These are phyloP conservation scores for Acacia acuminata DNA, from an alignment of 306 rosid genomes.

Conservation along the genomic window DNA sequence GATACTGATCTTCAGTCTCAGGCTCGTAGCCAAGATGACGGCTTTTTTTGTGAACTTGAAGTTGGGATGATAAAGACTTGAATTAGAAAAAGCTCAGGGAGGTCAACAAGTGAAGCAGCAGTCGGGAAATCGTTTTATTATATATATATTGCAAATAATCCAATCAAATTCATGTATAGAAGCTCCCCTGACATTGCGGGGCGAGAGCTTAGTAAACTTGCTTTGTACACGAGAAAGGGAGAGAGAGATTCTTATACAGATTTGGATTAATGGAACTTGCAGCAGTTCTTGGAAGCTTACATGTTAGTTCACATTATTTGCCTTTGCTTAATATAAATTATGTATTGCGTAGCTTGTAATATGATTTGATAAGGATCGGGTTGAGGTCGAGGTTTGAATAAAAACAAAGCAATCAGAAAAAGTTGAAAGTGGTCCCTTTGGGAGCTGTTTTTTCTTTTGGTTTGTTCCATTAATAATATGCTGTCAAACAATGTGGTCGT, in stretches of 20 bases:
- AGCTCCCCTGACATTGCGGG: slow-evolving; percentile 85
- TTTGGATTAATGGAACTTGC: slow-evolving; percentile 54
- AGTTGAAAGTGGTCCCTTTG: slow-evolving; percentile 25
- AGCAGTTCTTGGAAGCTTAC: slow-evolving; percentile 44
- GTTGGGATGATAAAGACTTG: slow-evolving; percentile 32
- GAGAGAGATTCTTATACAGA: slow-evolving; percentile 51
- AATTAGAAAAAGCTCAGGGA: slow-evolving; percentile 29
- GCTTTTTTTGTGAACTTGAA: slow-evolving; percentile 51
- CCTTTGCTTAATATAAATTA: not conserved
- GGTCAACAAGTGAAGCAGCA: slow-evolving; percentile 39
- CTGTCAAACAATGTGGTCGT: slow-evolving; percentile 18
- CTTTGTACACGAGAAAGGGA: slow-evolving; percentile 52
- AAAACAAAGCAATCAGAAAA: not conserved
- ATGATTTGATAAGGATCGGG: not conserved
- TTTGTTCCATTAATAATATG: slow-evolving; percentile 7
- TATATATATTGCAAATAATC: slow-evolving; percentile 65
- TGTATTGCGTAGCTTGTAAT: not conserved
- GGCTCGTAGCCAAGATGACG: slow-evolving; percentile 27
- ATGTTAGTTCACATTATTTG: slow-evolving; percentile 21
- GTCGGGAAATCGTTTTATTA: slow-evolving; percentile 32
- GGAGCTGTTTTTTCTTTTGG: slow-evolving; percentile 1
- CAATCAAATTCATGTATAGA: slow-evolving; percentile 80
- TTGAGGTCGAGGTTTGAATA: not conserved
- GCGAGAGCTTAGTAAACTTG: slow-evolving; percentile 61
- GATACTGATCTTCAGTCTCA: slow-evolving; percentile 34